Evolutionary conservation across 805 yeast genomes (phyloP).

Genomic region (Lipomyces yamanashiensis): DNA sequence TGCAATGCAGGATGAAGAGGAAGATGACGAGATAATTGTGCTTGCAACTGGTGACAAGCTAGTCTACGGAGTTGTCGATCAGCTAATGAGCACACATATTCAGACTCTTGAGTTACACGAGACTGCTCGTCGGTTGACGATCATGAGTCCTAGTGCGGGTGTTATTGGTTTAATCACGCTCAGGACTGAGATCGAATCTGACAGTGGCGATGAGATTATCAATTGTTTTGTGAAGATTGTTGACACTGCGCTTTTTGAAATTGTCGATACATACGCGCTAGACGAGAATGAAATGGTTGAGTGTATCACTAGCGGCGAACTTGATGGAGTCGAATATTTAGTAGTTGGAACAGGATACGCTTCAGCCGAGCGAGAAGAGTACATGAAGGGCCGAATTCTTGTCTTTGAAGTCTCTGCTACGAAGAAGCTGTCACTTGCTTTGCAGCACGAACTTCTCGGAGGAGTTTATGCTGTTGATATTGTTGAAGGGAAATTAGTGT

Average conservation of each 20-base stretch:
- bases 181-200: slow-evolving; percentile 30
- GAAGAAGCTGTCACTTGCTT: slow-evolving; percentile 19
- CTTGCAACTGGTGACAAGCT: slow-evolving; percentile 28
- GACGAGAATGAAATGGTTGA: slow-evolving; percentile 36
- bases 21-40: slow-evolving; percentile 19
- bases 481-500: slow-evolving; percentile 19
- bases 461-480: slow-evolving; percentile 31
- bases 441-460: slow-evolving; percentile 25
- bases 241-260: slow-evolving; percentile 28
- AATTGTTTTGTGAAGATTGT: slow-evolving; percentile 32
- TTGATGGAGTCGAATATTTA: slow-evolving; percentile 26
- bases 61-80: slow-evolving; percentile 30
- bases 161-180: slow-evolving; percentile 28
- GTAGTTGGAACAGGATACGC: slow-evolving; percentile 37
- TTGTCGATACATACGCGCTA: slow-evolving; percentile 23
- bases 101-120: slow-evolving; percentile 35
- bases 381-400: slow-evolving; percentile 32
- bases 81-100: slow-evolving; percentile 35
- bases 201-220: slow-evolving; percentile 29
- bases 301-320: slow-evolving; percentile 22
- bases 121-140: slow-evolving; percentile 33
- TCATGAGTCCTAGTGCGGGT: slow-evolving; percentile 15
- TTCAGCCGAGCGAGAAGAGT: slow-evolving; percentile 32
- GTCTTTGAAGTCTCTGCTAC: slow-evolving; percentile 28
- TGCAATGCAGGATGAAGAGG: slow-evolving; percentile 7